A percentile compares a stretch with the other conserved stretches of the same genome.
These are phyloP conservation scores for Phanerochaete sordida DNA, from an alignment of 768 basidiomycete species.

Conservation along the genomic window DNA sequence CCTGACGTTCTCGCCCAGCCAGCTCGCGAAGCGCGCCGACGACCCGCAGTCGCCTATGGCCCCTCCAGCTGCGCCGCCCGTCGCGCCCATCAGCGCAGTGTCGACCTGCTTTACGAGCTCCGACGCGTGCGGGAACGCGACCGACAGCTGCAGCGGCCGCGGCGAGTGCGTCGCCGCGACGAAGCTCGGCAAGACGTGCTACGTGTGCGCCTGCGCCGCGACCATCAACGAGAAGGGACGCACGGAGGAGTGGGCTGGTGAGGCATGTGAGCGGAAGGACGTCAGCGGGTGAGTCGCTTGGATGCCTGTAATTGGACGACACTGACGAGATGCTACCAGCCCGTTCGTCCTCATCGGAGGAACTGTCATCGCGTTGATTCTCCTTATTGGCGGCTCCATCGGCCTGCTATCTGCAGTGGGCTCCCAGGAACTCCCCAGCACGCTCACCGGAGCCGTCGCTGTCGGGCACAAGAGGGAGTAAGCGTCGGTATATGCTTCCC, in stretches of 20 bases:
- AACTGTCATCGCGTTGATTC: conserved; percentile 57
- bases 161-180: conserved; percentile 62
- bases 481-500: not conserved
- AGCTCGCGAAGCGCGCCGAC: conserved; percentile 31
- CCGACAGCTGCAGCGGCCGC: conserved; percentile 64
- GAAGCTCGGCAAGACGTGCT: conserved; percentile 55
- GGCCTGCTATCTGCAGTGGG: conserved; percentile 64
- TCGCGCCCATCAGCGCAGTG: conserved; percentile 50
- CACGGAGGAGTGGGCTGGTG: conserved; percentile 70
- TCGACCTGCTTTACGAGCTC: conserved; percentile 59
- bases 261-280: conserved; percentile 74
- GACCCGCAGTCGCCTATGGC: conserved; percentile 47
- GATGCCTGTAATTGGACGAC: not conserved
- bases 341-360: conserved; percentile 74
- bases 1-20: conserved; percentile 37
- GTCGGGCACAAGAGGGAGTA: conserved; percentile 50
- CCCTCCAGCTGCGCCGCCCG: conserved; percentile 38
- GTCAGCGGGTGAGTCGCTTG: conserved; percentile 63
- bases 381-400: conserved; percentile 66
- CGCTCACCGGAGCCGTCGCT: conserved; percentile 58
- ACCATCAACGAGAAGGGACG: conserved; percentile 53
- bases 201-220: conserved; percentile 40
- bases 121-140: conserved; percentile 57
- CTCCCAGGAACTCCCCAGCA: conserved; percentile 64
- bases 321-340: conserved; percentile 31